Base-by-base conservation (phyloP, 2,329 filamentous ascomycete species). In the Tympanopsis confertula region DNA sequence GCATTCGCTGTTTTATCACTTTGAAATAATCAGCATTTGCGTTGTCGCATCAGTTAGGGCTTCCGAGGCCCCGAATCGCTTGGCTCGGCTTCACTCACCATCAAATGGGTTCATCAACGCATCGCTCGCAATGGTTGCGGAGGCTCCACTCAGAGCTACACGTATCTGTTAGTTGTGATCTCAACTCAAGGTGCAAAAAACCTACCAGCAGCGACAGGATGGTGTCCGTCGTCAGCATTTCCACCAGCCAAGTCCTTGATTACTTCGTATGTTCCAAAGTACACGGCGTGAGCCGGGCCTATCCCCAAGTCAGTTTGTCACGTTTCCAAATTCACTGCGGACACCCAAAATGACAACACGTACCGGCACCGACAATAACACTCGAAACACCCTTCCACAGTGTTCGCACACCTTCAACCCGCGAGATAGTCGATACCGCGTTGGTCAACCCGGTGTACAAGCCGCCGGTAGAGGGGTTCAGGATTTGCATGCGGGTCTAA, bases 1-100 rank as follows among this genome's bases (percentile, higher is more conserved):
- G 78, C 78, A 82, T 82, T 47, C 78, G 74, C 55, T 82, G 78
- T 55, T 82, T 82, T 59, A 82, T 78, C 36, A 82, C 78, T 79
- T 49, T 35, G n/a, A n/a, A n/a, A n/a, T n/a, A n/a, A n/a, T n/a
- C n/a, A n/a, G n/a, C n/a, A n/a, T 28, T 28, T n/a, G 10, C 10
- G 24, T 10, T 28, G 24, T 28, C 24, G n/a, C 10, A 28, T 10
- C 10, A 28, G 24, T 28, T n/a, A 28, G n/a, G n/a, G 10, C 10
- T 10, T 10, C 24, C 24, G 24, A n/a, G 24, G 10, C 10, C 10
- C n/a, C 24, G 24, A 28, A n/a, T n/a, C n/a, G n/a, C n/a, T n/a
- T n/a, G n/a, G n/a, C n/a, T n/a, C n/a, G n/a, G n/a, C n/a, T n/a
- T n/a, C n/a, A 49, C 67, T 50, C 58, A 78, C 74, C 74, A 57